These are phyloP conservation scores for Microcyclospora pomicola DNA, from an alignment of 2,329 filamentous ascomycete species.

Conservation along the genomic window DNA sequence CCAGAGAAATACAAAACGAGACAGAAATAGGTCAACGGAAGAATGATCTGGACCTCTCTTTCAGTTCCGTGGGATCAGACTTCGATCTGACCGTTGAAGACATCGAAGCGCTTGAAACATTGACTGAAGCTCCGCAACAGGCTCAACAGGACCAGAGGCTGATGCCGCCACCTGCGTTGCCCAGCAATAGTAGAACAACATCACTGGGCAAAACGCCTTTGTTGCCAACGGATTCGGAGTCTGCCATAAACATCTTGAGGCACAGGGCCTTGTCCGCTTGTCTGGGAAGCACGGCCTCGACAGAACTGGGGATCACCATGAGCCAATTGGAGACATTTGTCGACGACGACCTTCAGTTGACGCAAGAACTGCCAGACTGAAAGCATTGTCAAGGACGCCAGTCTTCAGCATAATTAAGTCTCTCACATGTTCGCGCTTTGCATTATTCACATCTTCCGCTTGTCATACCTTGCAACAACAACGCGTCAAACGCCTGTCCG, in stretches of 20 bases:
- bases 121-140: slow-evolving; percentile 2
- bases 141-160: slow-evolving; percentile 1
- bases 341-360: slow-evolving; percentile 23
- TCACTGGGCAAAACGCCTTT: not conserved
- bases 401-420: too few species aligned
- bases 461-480: too few species aligned
- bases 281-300: not conserved
- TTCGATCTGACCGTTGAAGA: slow-evolving; percentile 29
- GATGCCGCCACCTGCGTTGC: slow-evolving; percentile 8
- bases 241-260: not conserved
- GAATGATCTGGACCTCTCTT: slow-evolving; percentile 16
- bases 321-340: slow-evolving; percentile 22
- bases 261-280: too few species aligned
- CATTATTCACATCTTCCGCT: too few species aligned
- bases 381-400: not conserved
- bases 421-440: too few species aligned
- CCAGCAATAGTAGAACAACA: not conserved
- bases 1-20: slow-evolving; percentile 25
- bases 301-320: slow-evolving; percentile 15
- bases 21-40: not conserved
- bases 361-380: slow-evolving; percentile 15
- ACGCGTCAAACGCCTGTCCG: too few species aligned
- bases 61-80: slow-evolving; percentile 21
- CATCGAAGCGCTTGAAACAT: slow-evolving; percentile 23
- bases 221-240: not conserved